These are phyloP conservation scores for Trichoderma orchidacearum DNA, from an alignment of 495 filamentous ascomycete genomes.

Conservation along the genomic window DNA sequence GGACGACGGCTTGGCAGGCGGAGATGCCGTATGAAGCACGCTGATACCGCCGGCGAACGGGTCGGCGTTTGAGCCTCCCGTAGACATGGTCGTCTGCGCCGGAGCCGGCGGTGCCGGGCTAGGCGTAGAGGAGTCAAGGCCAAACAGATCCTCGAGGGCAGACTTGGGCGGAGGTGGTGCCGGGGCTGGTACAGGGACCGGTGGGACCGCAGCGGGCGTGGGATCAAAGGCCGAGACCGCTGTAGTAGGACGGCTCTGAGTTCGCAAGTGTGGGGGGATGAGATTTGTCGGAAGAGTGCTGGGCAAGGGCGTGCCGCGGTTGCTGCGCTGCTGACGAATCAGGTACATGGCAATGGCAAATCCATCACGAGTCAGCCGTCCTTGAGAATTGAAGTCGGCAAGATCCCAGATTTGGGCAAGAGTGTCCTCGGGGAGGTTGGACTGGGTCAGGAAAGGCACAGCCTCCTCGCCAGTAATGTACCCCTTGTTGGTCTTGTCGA, in stretches of 20 bases:
- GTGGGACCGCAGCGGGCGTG: conserved; percentile 2
- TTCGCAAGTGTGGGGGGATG: conserved; percentile 80
- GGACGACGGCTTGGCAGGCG: conserved; percentile 27
- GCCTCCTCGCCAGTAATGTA: conserved; percentile 87
- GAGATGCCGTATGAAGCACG: conserved; percentile 36
- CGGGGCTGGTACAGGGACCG: conserved; percentile 16
- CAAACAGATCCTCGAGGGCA: conserved; percentile 84
- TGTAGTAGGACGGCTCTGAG: conserved; percentile 38
- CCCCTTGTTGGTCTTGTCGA: conserved; percentile 68
- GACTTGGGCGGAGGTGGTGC: conserved; percentile 47
- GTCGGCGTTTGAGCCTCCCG: conserved; percentile 54
- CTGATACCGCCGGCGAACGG: conserved; percentile 39
- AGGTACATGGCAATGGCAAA: conserved; percentile 98
- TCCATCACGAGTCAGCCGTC: conserved; percentile 71
- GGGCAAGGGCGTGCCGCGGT: conserved; percentile 48
- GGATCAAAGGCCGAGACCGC: conserved; percentile 29
- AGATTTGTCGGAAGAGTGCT: conserved; percentile 63
- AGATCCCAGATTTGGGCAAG: conserved; percentile 97
- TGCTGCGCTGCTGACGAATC: conserved; percentile 73
- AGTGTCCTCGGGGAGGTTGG: conserved; percentile 74
- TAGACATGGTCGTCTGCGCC: conserved; percentile 49
- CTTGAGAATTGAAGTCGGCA: conserved; percentile 84
- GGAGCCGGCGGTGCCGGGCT: conserved; percentile 34
- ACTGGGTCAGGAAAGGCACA: conserved; percentile 88
- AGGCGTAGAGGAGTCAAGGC: conserved; percentile 56